These are phyloP conservation scores for Rhodotorula diobovata DNA, from an alignment of 768 basidiomycete genomes.

Conservation along the genomic window DNA sequence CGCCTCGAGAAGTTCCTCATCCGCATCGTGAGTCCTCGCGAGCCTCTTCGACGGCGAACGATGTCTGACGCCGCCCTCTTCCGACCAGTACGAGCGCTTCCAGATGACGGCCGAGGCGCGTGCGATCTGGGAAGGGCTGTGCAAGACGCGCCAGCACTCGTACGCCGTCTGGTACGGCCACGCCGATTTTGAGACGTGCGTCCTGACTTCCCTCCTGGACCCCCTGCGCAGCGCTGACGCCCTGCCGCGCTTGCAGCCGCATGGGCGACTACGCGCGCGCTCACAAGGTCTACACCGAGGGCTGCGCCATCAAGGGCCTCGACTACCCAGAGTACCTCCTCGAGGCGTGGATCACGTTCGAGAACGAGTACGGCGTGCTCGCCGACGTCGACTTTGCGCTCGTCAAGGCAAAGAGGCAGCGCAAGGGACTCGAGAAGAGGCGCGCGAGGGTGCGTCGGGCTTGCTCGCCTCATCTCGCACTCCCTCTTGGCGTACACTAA, in stretches of 20 bases:
- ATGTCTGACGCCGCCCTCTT: background rate
- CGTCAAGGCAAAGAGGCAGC: slow-evolving; percentile 40
- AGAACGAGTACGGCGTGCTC: slow-evolving; percentile 72
- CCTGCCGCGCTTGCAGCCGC: slow-evolving; percentile 41
- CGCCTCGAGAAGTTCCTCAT: slow-evolving; percentile 79
- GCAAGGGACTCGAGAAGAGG: slow-evolving; percentile 52
- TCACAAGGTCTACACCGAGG: slow-evolving; percentile 58
- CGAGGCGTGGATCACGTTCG: slow-evolving; percentile 85
- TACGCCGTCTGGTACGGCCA: slow-evolving; percentile 72
- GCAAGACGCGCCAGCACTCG: slow-evolving; percentile 64
- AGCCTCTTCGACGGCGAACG: no score
- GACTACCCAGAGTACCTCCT: slow-evolving; percentile 96
- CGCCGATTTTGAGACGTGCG: slow-evolving; percentile 56
- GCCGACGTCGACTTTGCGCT: slow-evolving; percentile 50
- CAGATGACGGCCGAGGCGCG: slow-evolving; percentile 41
- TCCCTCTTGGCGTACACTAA: background rate
- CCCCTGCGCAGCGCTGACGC: slow-evolving; percentile 23
- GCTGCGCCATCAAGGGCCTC: slow-evolving; percentile 66
- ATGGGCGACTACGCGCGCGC: slow-evolving; percentile 53
- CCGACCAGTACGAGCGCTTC: slow-evolving; percentile 41
- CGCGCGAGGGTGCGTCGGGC: slow-evolving; percentile 16
- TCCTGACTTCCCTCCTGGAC: background rate
- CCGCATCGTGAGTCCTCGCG: slow-evolving; percentile 58
- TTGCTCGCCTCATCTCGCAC: no score
- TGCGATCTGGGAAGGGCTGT: slow-evolving; percentile 51